Conservation (phyloP, 75 land plant genomes). For the Picea glauca region DNA sequence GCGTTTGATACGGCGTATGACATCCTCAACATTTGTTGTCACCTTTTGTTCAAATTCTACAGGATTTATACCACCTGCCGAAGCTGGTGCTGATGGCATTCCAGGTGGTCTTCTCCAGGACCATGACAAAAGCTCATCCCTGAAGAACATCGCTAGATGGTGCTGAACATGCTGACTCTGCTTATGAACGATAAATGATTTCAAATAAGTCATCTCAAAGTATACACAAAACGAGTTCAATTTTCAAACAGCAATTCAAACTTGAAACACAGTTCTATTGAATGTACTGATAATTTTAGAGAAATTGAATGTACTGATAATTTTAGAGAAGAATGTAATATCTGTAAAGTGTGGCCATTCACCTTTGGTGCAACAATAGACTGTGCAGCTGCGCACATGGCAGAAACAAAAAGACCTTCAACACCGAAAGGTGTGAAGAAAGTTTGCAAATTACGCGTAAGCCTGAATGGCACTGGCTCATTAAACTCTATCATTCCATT, state of each 20-base stretch:
- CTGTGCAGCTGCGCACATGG: slow-evolving; percentile 98
- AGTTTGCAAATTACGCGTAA: slow-evolving; percentile 91
- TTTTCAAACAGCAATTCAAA: neutral
- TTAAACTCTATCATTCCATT: slow-evolving; percentile 97
- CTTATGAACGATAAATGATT: slow-evolving; percentile 15
- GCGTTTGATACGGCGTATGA: slow-evolving; percentile 63
- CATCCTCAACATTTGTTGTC: slow-evolving; percentile 87
- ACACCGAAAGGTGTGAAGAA: slow-evolving; percentile 98
- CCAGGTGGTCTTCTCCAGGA: slow-evolving; percentile 95
- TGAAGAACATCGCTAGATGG: slow-evolving; percentile 98
- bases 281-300: neutral
- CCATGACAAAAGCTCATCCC: slow-evolving; percentile 98
- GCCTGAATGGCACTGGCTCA: slow-evolving; percentile 96
- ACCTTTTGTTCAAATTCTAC: slow-evolving; percentile 85
- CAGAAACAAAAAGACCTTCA: slow-evolving; percentile 98
- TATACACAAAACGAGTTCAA: neutral
- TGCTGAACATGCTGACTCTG: slow-evolving; percentile 91
- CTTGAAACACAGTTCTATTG: slow-evolving; percentile 7
- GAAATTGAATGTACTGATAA: neutral
- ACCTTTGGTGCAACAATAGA: slow-evolving; percentile 94
- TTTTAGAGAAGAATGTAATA: neutral
- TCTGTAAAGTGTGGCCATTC: neutral
- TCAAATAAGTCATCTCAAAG: neutral
- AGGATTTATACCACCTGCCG: slow-evolving; percentile 65
- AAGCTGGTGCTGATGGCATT: slow-evolving; percentile 61